Base-by-base conservation (phyloP, 768 basidiomycete species). In the Tylopilus plumbeoviolaceoides region DNA sequence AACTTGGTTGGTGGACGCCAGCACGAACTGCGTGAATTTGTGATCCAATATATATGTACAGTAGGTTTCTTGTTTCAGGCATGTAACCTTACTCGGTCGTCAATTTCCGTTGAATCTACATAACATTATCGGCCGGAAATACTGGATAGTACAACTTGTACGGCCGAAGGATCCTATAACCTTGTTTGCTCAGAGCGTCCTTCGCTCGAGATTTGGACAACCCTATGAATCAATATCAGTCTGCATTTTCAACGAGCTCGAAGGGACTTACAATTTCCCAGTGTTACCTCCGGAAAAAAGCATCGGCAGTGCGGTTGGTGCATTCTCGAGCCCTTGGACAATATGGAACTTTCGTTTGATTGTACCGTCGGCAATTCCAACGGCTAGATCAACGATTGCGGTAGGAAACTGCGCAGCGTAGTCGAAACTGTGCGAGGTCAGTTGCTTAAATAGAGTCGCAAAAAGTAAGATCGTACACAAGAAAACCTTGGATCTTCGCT, bases 401-500 rank as follows among this genome's bases (percentile, higher is more conserved):
- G 71, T 75, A 4, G 78, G 73, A 63, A 76, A 93, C 50, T 82
- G 76, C 0, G 74, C 55, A 0, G 64, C 74, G 65, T 93, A 94
- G 70, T 98, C 92, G 54, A 91, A 77, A 9, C 90, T 90, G 59
- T 46, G 54, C 27, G 36, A 31, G 6, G 36, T 55, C 48, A 67
- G 48, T 36, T 28, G 1, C 20, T 35, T 25, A 23, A 17, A 27
- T 15, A 12, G 33, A 23, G 18, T 15, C 1, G 17, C 14, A 18
- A 15, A 25, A 5, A 30, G 17, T 27, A 28, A 27, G 38, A 15
- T 65, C 82, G 44, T 63, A 88, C 85, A 91, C 79, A 60, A 95
- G 75, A 71, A 93, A 97, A 8, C 95, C 95, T 63, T 89, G 75
- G 1, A 98, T 82, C 38, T 75, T 86, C 15, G 89, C 91, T 40